Conservation (phyloP, 208 protist genomes). For the Angomonas ambiguus region DNA sequence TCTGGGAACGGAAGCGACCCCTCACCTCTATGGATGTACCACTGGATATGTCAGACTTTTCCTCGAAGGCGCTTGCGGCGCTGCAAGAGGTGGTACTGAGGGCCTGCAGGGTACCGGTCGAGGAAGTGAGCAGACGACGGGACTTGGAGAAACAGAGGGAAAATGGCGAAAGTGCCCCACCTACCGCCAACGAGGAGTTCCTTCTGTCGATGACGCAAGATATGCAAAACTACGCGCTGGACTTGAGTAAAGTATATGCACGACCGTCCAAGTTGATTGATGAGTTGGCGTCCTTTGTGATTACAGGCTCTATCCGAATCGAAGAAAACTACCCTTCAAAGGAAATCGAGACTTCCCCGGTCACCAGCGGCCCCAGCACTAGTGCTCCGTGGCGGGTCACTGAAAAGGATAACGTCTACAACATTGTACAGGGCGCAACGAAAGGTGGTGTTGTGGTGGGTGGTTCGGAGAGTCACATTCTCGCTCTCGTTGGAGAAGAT, state of each 20-base stretch:
- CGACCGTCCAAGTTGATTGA: slow-evolving; percentile 50
- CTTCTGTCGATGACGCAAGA: slow-evolving; percentile 7
- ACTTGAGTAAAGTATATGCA: slow-evolving; percentile 56
- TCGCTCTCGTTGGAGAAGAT: slow-evolving; percentile 60
- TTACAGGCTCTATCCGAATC: slow-evolving; percentile 14
- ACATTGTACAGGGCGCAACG: not conserved
- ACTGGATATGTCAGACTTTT: slow-evolving; percentile 75
- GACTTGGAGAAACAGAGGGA: not conserved
- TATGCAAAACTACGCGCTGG: slow-evolving; percentile 25
- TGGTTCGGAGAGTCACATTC: slow-evolving; percentile 22
- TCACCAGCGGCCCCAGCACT: too few species aligned
- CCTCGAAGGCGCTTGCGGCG: slow-evolving; percentile 42
- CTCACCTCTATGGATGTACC: slow-evolving; percentile 50
- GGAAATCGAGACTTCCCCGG: not conserved
- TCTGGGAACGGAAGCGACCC: slow-evolving; percentile 13
- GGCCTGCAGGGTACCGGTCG: slow-evolving; percentile 27
- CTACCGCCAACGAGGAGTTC: not conserved
- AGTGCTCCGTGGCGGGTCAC: not conserved
- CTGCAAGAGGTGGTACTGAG: slow-evolving; percentile 42
- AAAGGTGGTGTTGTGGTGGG: not conserved
- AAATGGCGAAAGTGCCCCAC: not conserved
- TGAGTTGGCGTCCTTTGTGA: slow-evolving; percentile 48
- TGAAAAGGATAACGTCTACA: not conserved
- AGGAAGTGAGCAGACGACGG: not conserved
- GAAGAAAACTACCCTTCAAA: not conserved